A percentile compares a stretch with the other conserved stretches of the same genome.
phyloP scores from a whole-genome alignment of 805 yeast genomes.

The Myxozyma lipomycoides region DNA sequence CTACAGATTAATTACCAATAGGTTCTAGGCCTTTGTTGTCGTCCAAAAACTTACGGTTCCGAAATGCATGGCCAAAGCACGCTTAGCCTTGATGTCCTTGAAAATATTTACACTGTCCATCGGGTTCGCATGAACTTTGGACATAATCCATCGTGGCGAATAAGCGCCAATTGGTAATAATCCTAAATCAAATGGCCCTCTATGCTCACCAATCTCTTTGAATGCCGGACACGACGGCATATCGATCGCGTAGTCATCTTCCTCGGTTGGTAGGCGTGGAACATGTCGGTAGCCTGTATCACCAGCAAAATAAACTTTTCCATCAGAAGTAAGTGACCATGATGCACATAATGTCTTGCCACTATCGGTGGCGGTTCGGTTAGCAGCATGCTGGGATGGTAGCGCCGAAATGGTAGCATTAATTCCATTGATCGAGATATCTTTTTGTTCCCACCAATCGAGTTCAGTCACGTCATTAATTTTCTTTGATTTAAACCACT shows the following conservation, averaged over 20 bases:
- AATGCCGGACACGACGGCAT: slow-evolving; percentile 23
- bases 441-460: slow-evolving; percentile 84
- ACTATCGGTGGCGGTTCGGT: slow-evolving; percentile 9
- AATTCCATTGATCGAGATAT: slow-evolving; percentile 9
- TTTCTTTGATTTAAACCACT: slow-evolving; percentile 54
- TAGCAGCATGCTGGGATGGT: slow-evolving; percentile 20
- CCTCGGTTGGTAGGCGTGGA: slow-evolving; percentile 7
- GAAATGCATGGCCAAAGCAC: slow-evolving; percentile 23
- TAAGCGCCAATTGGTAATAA: slow-evolving; percentile 24
- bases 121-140: slow-evolving; percentile 19
- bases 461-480: slow-evolving; percentile 63
- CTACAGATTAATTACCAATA: not conserved
- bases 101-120: slow-evolving; percentile 19
- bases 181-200: slow-evolving; percentile 25
- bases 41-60: slow-evolving; percentile 18
- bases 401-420: slow-evolving; percentile 9
- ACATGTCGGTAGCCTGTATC: slow-evolving; percentile 69
- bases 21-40: too few species aligned
- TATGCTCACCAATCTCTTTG: slow-evolving; percentile 13
- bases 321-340: slow-evolving; percentile 8
- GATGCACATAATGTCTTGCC: slow-evolving; percentile 22
- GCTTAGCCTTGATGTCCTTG: slow-evolving; percentile 13
- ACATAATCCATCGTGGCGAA: slow-evolving; percentile 25
- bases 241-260: slow-evolving; percentile 20
- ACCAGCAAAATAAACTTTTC: slow-evolving; percentile 17